Conservation (phyloP, 2,329 filamentous ascomycete species). For the Fusarium denticulatum region DNA sequence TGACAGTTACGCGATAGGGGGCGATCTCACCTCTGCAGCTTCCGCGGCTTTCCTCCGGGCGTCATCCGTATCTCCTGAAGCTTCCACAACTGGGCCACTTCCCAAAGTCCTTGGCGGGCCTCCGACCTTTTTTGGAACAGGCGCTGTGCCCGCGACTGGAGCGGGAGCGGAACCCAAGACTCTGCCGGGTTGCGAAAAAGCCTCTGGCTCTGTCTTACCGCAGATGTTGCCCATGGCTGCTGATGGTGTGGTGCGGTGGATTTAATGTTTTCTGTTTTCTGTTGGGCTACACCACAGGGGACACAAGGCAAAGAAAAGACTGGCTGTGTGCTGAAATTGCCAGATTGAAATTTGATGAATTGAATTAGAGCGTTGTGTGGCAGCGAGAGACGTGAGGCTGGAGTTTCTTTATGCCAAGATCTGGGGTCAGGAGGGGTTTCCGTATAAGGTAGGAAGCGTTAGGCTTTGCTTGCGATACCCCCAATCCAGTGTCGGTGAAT, state of each 20-base stretch:
- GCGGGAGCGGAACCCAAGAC: constrained; percentile 67
- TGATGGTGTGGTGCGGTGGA: not conserved
- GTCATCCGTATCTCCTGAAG: constrained; percentile 57
- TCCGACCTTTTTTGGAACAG: constrained; percentile 63
- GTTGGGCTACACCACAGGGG: not conserved
- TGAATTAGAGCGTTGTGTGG: constrained; percentile 3
- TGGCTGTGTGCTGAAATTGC: not conserved
- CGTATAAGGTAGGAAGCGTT: not conserved
- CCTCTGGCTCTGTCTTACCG: constrained; percentile 77
- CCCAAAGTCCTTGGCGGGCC: constrained; percentile 73
- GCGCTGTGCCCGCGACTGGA: constrained; percentile 59
- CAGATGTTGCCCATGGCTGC: constrained; percentile 84
- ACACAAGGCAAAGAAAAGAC: not conserved
- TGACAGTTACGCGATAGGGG: not conserved
- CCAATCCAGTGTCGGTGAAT: not conserved
- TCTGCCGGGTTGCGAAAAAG: constrained; percentile 78
- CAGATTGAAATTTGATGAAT: not conserved
- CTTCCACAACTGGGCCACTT: constrained; percentile 50
- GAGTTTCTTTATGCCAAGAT: constrained; percentile 25
- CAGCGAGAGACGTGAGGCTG: constrained; percentile 19
- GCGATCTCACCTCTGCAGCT: constrained; percentile 81
- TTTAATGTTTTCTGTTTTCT: not conserved
- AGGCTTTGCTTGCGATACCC: not conserved
- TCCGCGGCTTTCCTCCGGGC: constrained; percentile 78
- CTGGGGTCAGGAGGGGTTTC: constrained; percentile 22